Conservation (phyloP, 495 filamentous ascomycete species). For the Penicillium atrosanguineum region DNA sequence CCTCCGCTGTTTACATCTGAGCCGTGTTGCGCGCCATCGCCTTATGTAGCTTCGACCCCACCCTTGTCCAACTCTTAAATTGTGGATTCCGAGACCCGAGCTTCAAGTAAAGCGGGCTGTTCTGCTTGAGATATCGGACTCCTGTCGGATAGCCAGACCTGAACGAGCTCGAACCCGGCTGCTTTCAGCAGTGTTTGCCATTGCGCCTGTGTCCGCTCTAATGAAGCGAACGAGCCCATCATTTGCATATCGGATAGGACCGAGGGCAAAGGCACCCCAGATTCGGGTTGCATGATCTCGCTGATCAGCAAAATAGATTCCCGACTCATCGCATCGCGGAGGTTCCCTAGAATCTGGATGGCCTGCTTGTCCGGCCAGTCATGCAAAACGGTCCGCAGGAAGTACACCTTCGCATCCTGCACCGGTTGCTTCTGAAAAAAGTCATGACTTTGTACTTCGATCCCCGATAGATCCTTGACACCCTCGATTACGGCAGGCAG, state of each 20-base stretch:
- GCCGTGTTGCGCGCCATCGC: conserved; percentile 1
- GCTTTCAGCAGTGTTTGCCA: conserved; percentile 29
- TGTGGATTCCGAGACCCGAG: not conserved
- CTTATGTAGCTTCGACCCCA: not conserved
- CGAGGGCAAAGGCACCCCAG: conserved; percentile 3
- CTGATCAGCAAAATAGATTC: conserved; percentile 45
- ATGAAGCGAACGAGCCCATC: conserved; percentile 31
- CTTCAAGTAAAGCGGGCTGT: conserved; percentile 11
- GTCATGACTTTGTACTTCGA: conserved; percentile 41
- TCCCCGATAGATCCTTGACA: conserved; percentile 22
- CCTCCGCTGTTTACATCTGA: not conserved
- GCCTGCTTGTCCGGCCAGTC: conserved; percentile 48
- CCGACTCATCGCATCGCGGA: conserved; percentile 40
- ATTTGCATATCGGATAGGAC: conserved; percentile 39
- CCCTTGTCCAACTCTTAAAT: conserved; percentile 3
- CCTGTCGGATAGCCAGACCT: conserved; percentile 23
- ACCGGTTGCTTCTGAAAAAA: conserved; percentile 51
- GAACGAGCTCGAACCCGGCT: conserved; percentile 58
- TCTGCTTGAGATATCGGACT: conserved; percentile 6
- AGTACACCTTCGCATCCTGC: conserved; percentile 29
- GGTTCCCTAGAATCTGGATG: conserved; percentile 35
- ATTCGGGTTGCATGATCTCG: conserved; percentile 29
- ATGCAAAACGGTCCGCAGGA: conserved; percentile 42
- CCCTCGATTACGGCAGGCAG: conserved; percentile 33
- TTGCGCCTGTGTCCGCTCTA: conserved; percentile 32